Base-by-base conservation (phyloP, 306 rosid species). In the Aeschynomene evenia region DNA sequence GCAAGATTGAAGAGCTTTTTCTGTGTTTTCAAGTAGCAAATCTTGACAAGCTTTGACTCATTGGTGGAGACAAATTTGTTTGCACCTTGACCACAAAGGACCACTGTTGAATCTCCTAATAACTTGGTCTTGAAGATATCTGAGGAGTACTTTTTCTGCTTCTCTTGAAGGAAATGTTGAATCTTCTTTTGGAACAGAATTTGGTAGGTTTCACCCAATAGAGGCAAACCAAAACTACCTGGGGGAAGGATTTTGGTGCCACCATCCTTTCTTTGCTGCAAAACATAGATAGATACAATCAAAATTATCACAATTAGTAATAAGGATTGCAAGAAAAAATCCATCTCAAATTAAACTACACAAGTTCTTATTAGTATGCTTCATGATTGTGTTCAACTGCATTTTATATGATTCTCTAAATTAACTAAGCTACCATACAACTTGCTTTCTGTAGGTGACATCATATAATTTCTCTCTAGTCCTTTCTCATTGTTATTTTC, bases 161-260 rank as follows among this genome's bases (percentile, higher is more conserved):
- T 84, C 62, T 75, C 58, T 68, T 67, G 68, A 37, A 88, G 77
- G 46, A 86, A 86, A 1, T 63, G 24, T 36, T 82, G 83, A 10
- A 77, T 81, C 53, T 82, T 81, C 52, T 82, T 75, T 4, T 78
- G 74, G 54, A 79, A 88, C 36, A 83, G 53, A 67, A 88, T 66
- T 71, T 82, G 87, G 24, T 73, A 50, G 18, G 85, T 72, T 52
- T 86, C 95, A 3, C 89, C 89, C 20, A 84, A 34, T 16, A 86
- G n/a, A 2, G 91, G 91, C 86, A 83, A 88, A 5, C 91, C 95
- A 75, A 83, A 74, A 53, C 72, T 85, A 22, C 89, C 91, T 5
- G 85, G 95, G 18, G 95, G 95, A 16, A 85, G 79, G 57, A 20
- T 79, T 64, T 77, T 75, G 15, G 60, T 22, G 28, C 9, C 58